Evolutionary conservation across 2,329 filamentous ascomycete genomes (phyloP).

Genomic region (Alternaria angustiovoidea): DNA sequence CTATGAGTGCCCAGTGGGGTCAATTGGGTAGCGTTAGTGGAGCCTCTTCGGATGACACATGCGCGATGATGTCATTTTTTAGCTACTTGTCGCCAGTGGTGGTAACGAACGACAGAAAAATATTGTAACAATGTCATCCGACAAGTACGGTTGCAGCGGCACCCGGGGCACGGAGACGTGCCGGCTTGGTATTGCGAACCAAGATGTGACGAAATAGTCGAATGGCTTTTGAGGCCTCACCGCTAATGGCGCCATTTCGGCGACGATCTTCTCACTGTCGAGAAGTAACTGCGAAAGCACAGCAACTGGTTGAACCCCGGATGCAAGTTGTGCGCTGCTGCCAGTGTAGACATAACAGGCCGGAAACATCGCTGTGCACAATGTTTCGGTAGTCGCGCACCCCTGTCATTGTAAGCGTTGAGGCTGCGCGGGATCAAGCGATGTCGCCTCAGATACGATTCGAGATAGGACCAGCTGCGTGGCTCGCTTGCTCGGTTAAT

Average conservation of each 20-base stretch:
- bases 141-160: constrained; percentile 12
- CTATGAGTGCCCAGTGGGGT: constrained; percentile 10
- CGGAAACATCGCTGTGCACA: background rate
- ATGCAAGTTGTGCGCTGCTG: background rate
- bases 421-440: constrained; percentile 23
- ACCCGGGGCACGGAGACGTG: constrained; percentile 1
- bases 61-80: constrained; percentile 18
- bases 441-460: constrained; percentile 16
- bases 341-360: background rate
- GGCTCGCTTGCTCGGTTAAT: constrained; percentile 22
- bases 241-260: constrained; percentile 18
- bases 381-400: background rate
- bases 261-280: background rate
- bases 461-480: constrained; percentile 13
- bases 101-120: constrained; percentile 1
- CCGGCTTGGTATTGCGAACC: constrained; percentile 4
- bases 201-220: background rate
- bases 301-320: background rate
- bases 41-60: constrained; percentile 1
- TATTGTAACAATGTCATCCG: background rate
- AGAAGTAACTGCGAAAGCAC: background rate
- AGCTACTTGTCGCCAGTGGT: background rate
- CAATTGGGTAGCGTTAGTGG: constrained; percentile 11
- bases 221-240: constrained; percentile 13
- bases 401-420: background rate